phyloP scores from a whole-genome alignment of 495 filamentous ascomycete genomes.

The Hypoxylon subgilvum region DNA sequence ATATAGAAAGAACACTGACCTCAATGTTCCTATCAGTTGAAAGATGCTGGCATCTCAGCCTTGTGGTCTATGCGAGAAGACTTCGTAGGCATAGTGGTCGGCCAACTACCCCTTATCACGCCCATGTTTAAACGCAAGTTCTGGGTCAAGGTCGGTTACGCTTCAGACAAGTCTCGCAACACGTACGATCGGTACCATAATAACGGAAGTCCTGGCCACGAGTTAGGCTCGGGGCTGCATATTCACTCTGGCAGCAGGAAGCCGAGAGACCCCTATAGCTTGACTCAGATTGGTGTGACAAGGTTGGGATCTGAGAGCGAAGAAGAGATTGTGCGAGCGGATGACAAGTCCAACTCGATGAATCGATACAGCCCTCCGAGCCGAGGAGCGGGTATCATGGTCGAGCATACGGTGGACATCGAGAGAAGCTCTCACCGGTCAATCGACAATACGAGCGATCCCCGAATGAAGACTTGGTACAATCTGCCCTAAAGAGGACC shows the following conservation, averaged over 20 bases:
- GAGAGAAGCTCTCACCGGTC: conserved; percentile 8
- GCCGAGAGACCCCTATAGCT: conserved; percentile 7
- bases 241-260: not conserved
- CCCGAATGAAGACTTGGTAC: conserved; percentile 1
- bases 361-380: not conserved
- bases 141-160: conserved; percentile 6
- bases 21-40: not conserved
- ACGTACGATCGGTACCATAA: not conserved
- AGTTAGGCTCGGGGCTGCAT: not conserved
- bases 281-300: conserved; percentile 8
- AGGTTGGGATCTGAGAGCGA: conserved; percentile 13
- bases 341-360: not conserved
- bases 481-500: not conserved
- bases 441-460: not conserved
- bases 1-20: no score
- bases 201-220: not conserved
- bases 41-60: conserved; percentile 20
- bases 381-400: not conserved
- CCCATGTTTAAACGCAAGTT: conserved; percentile 20
- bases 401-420: not conserved
- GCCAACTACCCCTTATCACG: conserved; percentile 21
- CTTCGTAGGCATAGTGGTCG: conserved; percentile 26
- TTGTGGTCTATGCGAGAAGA: conserved; percentile 25
- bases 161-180: conserved; percentile 3
- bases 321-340: conserved; percentile 6